Base-by-base conservation (phyloP, 169 alveolate genomes). In the Prorocentrum cordatum region DNA sequence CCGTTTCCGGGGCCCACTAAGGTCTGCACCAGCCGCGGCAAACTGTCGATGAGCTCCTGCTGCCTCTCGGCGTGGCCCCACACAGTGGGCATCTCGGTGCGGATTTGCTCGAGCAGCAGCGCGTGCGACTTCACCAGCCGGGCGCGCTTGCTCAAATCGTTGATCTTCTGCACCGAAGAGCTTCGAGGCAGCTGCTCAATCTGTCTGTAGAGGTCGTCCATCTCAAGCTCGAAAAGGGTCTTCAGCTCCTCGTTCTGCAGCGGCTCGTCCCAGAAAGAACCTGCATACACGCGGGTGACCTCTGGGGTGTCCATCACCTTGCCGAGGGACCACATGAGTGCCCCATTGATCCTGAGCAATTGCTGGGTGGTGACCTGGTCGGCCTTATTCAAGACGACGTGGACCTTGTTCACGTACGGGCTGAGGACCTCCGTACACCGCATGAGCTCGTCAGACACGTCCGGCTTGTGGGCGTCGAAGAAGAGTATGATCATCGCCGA, bases 311-410 rank as follows among this genome's bases (percentile, higher is more conserved):
- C 87, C 2, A 92, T 67, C 54, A 92, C 95, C 68, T 93, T 93
- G 22, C 95, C 94, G 27, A 94, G 91, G 1, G 94, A 91, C 94
- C 95, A 93, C 94, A 94, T 94, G 24, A 45, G 22, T 45, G 95
- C 95, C 32, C 96, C 96, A 77, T 93, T 93, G n/a, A 94, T 95
- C 16, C 96, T 92, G 95, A 94, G 91, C 62, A 94, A 94, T 91
- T 94, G 96, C 92, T 93, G 95, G 29, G 95, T 93, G 45, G 93
- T 75, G 62, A 93, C 82, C 47, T 75, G 59, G 35, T 39, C 83
- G 16, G 89, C 89, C 54, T 42, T 92, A 70, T 94, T 94, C 62
- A 94, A 87, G 3, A 94, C 84, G 32, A 94, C 92, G 35, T 94
- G 91, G 14, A 93, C 92, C 82, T 93, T 93, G 4, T 92, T 92